A percentile compares a stretch with the other conserved stretches of the same genome.
These are phyloP conservation scores for Krasilnikovozyma curviuscula DNA, from an alignment of 768 basidiomycete species.

Conservation along the genomic window DNA sequence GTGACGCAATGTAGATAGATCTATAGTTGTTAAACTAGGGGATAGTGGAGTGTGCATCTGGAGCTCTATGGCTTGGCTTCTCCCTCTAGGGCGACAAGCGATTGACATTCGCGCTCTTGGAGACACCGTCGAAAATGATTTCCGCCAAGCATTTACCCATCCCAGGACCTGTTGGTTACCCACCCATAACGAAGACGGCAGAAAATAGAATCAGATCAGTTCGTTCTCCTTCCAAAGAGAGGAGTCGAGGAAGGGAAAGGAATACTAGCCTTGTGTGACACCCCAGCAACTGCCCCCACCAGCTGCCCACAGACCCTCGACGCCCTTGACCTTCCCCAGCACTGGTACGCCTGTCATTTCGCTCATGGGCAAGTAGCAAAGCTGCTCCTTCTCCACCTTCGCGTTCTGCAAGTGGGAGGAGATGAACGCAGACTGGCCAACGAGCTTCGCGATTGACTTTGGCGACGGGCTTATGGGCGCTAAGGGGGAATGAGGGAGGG, in stretches of 20 bases:
- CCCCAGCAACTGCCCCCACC: constrained; percentile 63
- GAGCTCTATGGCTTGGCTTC: too few species aligned
- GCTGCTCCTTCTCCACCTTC: constrained; percentile 38
- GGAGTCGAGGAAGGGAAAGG: not conserved
- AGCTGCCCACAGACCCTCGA: constrained; percentile 48
- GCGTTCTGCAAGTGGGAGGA: constrained; percentile 34
- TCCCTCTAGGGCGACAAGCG: not conserved
- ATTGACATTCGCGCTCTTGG: not conserved
- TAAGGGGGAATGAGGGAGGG: constrained; percentile 53
- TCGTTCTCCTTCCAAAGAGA: constrained; percentile 1
- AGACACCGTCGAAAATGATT: constrained; percentile 42
- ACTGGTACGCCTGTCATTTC: constrained; percentile 43
- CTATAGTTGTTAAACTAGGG: too few species aligned
- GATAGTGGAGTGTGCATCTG: too few species aligned
- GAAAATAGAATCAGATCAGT: not conserved
- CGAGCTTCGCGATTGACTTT: constrained; percentile 26
- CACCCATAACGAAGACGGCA: not conserved
- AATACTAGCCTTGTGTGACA: constrained; percentile 21
- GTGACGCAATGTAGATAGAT: too few species aligned
- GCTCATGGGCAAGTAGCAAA: constrained; percentile 60
- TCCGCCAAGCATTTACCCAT: constrained; percentile 57
- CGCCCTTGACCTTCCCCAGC: constrained; percentile 43
- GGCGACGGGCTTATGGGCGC: constrained; percentile 40
- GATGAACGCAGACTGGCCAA: not conserved
- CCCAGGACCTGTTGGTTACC: constrained; percentile 41